Percentiles rank a stretch among this genome's conserved stretches.
These are phyloP conservation scores for Mycena metata DNA, from an alignment of 768 basidiomycete species.

Conservation along the genomic window DNA sequence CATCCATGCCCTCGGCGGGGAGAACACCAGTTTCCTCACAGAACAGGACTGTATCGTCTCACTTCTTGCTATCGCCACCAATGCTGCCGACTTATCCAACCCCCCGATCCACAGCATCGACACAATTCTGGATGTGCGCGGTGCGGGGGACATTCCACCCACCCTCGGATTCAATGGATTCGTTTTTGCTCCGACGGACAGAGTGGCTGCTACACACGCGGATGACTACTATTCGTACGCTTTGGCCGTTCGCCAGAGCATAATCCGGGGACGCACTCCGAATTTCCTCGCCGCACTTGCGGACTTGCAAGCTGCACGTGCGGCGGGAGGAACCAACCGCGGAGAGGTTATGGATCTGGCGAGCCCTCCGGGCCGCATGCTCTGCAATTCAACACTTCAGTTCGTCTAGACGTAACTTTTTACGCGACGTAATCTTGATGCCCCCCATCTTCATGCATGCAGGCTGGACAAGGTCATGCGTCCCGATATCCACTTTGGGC, in stretches of 20 bases:
- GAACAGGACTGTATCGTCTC: slow-evolving; percentile 28
- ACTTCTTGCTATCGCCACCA: slow-evolving; percentile 21
- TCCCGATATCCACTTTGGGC: slow-evolving; percentile 23
- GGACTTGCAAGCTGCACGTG: slow-evolving; percentile 21
- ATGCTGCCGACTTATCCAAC: slow-evolving; percentile 10
- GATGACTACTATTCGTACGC: slow-evolving; percentile 24
- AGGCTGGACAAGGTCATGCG: slow-evolving; percentile 25
- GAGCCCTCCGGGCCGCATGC: slow-evolving; percentile 24
- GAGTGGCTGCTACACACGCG: background rate
- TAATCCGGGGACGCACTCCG: slow-evolving; percentile 21
- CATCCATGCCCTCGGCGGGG: slow-evolving; percentile 18
- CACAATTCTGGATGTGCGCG: slow-evolving; percentile 30
- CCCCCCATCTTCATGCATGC: background rate
- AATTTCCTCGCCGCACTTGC: slow-evolving; percentile 8
- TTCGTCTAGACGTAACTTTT: background rate
- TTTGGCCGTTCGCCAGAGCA: slow-evolving; percentile 6
- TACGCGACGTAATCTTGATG: background rate
- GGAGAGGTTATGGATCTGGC: slow-evolving; percentile 30
- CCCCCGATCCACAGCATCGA: slow-evolving; percentile 22
- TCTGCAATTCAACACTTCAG: slow-evolving; percentile 27
- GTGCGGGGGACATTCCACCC: slow-evolving; percentile 6
- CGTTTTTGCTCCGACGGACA: slow-evolving; percentile 24
- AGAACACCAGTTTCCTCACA: slow-evolving; percentile 7
- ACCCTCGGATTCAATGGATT: slow-evolving; percentile 24
- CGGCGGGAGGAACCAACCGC: slow-evolving; percentile 9